These are phyloP conservation scores for Kokia cookei DNA, from an alignment of 441 rosid species.

Conservation along the genomic window DNA sequence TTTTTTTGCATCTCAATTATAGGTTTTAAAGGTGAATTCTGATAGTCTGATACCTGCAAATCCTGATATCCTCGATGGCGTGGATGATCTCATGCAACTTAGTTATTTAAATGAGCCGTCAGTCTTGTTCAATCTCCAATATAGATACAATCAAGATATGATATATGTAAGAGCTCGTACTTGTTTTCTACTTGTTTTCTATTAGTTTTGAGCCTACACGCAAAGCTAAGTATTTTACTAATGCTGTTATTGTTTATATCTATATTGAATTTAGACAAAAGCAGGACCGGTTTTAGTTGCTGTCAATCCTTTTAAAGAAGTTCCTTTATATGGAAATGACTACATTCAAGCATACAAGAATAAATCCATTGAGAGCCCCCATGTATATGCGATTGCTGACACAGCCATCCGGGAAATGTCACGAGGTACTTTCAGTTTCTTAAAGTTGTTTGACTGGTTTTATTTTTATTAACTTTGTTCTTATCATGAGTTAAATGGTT, in stretches of 20 bases:
- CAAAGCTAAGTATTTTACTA: constrained; percentile 1
- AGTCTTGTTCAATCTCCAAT: constrained; percentile 82
- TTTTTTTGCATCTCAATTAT: constrained; percentile 7
- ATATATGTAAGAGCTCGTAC: constrained; percentile 72
- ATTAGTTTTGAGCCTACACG: constrained; percentile 9
- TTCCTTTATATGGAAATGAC: constrained; percentile 77
- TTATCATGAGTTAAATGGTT: background rate
- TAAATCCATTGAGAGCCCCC: constrained; percentile 74
- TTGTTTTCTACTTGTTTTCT: constrained; percentile 9
- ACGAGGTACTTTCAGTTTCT: constrained; percentile 53
- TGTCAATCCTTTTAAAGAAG: constrained; percentile 90
- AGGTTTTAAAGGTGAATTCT: constrained; percentile 70
- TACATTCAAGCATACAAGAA: constrained; percentile 81
- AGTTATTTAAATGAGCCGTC: constrained; percentile 98
- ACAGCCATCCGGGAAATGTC: constrained; percentile 97
- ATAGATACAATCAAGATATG: constrained; percentile 82
- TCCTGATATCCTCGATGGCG: constrained; percentile 99
- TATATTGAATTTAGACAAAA: constrained; percentile 60
- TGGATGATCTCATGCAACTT: constrained; percentile 97
- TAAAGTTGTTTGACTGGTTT: constrained; percentile 3
- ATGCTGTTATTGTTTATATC: constrained; percentile 11
- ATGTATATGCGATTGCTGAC: constrained; percentile 95
- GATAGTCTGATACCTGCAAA: constrained; percentile 81
- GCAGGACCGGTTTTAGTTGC: constrained; percentile 99
- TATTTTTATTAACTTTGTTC: constrained; percentile 1